Evolutionary conservation across 169 alveolate genomes (phyloP).

Genomic region (Plasmodium chabaudi): DNA sequence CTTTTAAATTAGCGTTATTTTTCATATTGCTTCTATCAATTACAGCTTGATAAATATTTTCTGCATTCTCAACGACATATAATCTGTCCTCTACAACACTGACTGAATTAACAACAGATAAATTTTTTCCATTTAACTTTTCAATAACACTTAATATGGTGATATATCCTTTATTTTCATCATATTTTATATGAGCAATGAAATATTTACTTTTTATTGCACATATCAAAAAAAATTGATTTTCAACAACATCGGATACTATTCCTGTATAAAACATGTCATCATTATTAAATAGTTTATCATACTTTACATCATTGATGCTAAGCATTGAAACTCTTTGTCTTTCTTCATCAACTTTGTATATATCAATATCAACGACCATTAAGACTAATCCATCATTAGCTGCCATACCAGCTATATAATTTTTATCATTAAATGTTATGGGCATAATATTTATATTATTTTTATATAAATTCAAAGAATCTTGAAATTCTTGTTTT

Average conservation of each 20-base stretch:
- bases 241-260: conserved; percentile 13
- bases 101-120: conserved; percentile 19
- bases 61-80: conserved; percentile 51
- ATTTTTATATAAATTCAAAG: conserved; percentile 32
- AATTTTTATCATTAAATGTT: conserved; percentile 19
- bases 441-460: conserved; percentile 45
- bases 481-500: conserved; percentile 54
- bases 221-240: conserved; percentile 27
- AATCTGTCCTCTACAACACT: conserved; percentile 2
- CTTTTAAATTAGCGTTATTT: neutral
- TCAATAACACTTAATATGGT: conserved; percentile 22
- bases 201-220: conserved; percentile 26
- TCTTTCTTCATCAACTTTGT: conserved; percentile 19
- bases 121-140: neutral
- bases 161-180: conserved; percentile 8
- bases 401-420: conserved; percentile 48
- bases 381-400: conserved; percentile 38
- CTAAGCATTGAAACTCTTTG: neutral
- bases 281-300: conserved; percentile 4
- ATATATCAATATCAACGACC: conserved; percentile 45
- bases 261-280: conserved; percentile 46
- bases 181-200: conserved; percentile 26
- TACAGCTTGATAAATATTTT: neutral
- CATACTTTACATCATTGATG: neutral
- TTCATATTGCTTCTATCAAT: neutral